phyloP scores from a whole-genome alignment of 306 rosid species.

The Mimosa pudica region DNA sequence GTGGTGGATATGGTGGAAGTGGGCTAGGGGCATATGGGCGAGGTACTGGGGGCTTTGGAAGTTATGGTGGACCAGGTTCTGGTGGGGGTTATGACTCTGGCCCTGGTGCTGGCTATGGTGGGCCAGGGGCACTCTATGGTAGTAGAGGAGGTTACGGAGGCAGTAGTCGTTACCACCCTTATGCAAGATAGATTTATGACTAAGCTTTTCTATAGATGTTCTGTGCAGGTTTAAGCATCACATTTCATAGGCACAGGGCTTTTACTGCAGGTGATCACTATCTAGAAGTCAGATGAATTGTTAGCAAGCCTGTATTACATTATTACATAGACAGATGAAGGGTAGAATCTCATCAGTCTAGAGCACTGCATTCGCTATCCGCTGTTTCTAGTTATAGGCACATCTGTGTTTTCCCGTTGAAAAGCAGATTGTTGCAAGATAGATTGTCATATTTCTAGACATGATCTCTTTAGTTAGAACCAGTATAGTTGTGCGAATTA shows the following conservation, averaged over 20 bases:
- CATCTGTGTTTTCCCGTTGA: slow-evolving; percentile 17
- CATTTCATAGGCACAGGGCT: slow-evolving; percentile 46
- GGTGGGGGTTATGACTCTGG: slow-evolving; percentile 48
- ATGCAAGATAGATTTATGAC: slow-evolving; percentile 55
- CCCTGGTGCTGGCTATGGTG: slow-evolving; percentile 52
- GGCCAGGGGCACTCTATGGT: slow-evolving; percentile 51
- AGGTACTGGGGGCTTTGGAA: slow-evolving; percentile 51
- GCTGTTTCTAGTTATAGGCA: slow-evolving; percentile 44
- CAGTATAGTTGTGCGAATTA: slow-evolving; percentile 41
- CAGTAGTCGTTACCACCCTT: slow-evolving; percentile 62
- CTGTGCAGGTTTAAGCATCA: slow-evolving; percentile 60
- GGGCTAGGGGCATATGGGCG: slow-evolving; percentile 59
- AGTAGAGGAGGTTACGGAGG: slow-evolving; percentile 61
- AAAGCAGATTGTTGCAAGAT: slow-evolving; percentile 43
- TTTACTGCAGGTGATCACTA: slow-evolving; percentile 50
- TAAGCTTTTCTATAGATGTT: slow-evolving; percentile 54
- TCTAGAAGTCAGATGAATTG: slow-evolving; percentile 61
- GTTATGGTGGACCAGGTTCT: slow-evolving; percentile 54
- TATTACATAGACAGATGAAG: slow-evolving; percentile 47
- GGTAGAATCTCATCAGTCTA: slow-evolving; percentile 52
- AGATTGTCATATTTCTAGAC: slow-evolving; percentile 42
- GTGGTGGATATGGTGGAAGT: slow-evolving; percentile 53
- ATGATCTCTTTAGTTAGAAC: slow-evolving; percentile 41
- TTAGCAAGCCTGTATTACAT: slow-evolving; percentile 46
- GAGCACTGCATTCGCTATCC: slow-evolving; percentile 35